These are phyloP conservation scores for Debaryomyces subglobosus DNA, from an alignment of 1,139 yeast genomes.

Conservation along the genomic window DNA sequence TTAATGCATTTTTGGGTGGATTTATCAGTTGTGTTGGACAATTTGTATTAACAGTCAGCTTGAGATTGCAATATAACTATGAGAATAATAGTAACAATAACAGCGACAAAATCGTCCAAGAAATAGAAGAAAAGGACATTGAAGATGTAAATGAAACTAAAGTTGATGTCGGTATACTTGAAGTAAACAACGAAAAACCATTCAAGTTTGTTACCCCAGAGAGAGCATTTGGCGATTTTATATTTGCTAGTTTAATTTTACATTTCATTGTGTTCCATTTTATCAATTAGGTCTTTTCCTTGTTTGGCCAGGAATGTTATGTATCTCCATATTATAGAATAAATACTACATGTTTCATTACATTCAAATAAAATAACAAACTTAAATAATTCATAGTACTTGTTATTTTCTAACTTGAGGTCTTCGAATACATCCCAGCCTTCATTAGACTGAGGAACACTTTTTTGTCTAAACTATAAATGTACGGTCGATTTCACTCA, in stretches of 20 bases:
- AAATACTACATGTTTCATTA: neutral
- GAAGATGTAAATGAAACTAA: slow-evolving; percentile 12
- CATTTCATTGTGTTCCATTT: slow-evolving; percentile 92
- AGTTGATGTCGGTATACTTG: slow-evolving; percentile 11
- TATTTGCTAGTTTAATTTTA: slow-evolving; percentile 82
- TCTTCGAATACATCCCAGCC: neutral
- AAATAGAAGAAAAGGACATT: slow-evolving; percentile 3
- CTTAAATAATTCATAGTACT: neutral
- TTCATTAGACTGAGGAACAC: neutral
- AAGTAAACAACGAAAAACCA: slow-evolving; percentile 26
- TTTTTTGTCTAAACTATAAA: neutral
- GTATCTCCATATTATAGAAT: slow-evolving; percentile 3
- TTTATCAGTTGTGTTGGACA: slow-evolving; percentile 93
- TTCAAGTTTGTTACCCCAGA: slow-evolving; percentile 68
- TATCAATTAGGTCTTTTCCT: slow-evolving; percentile 58
- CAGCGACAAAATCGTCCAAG: slow-evolving; percentile 9
- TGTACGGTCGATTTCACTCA: slow-evolving; percentile 16
- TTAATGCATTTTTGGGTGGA: slow-evolving; percentile 95
- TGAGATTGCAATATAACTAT: slow-evolving; percentile 66
- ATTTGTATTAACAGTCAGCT: slow-evolving; percentile 80
- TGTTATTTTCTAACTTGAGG: neutral
- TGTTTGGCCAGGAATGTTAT: neutral
- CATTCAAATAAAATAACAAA: neutral
- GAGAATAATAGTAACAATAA: slow-evolving; percentile 16
- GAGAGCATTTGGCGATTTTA: slow-evolving; percentile 85